These are phyloP conservation scores for Brettanomyces sp. DNA, from an alignment of 805 yeast genomes.

Conservation along the genomic window DNA sequence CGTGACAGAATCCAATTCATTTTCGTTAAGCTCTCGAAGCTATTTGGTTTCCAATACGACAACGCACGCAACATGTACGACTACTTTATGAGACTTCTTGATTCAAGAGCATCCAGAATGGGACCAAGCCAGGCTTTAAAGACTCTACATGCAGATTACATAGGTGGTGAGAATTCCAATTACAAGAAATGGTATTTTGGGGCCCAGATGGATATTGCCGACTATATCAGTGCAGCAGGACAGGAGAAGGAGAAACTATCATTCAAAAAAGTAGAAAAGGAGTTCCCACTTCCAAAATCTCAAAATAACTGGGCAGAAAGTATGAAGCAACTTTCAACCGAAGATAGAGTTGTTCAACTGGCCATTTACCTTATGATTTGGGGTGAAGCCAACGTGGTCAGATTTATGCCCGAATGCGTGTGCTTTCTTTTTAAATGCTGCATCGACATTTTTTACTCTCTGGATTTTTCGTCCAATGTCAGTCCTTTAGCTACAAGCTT, in stretches of 20 bases:
- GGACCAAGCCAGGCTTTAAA: constrained; percentile 44
- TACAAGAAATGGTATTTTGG: constrained; percentile 74
- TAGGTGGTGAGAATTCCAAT: constrained; percentile 63
- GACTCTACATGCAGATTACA: constrained; percentile 63
- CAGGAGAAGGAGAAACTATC: constrained; percentile 3
- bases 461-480: constrained; percentile 28
- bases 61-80: constrained; percentile 61
- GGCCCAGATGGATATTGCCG: constrained; percentile 52
- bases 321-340: constrained; percentile 40
- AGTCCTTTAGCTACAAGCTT: constrained; percentile 30
- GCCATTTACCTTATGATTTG: constrained; percentile 67
- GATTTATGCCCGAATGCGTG: constrained; percentile 85
- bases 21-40: constrained; percentile 39
- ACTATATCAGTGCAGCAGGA: constrained; percentile 12
- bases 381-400: constrained; percentile 84
- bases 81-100: constrained; percentile 49
- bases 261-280: constrained; percentile 8
- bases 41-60: constrained; percentile 65
- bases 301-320: constrained; percentile 42
- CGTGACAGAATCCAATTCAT: constrained; percentile 47
- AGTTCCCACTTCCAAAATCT: constrained; percentile 29
- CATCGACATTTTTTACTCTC: constrained; percentile 49
- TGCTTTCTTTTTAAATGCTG: constrained; percentile 82
- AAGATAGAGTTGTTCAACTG: constrained; percentile 52
- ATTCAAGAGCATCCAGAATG: constrained; percentile 62